phyloP scores from a whole-genome alignment of 257 asterid genomes.

The Verbena officinalis region DNA sequence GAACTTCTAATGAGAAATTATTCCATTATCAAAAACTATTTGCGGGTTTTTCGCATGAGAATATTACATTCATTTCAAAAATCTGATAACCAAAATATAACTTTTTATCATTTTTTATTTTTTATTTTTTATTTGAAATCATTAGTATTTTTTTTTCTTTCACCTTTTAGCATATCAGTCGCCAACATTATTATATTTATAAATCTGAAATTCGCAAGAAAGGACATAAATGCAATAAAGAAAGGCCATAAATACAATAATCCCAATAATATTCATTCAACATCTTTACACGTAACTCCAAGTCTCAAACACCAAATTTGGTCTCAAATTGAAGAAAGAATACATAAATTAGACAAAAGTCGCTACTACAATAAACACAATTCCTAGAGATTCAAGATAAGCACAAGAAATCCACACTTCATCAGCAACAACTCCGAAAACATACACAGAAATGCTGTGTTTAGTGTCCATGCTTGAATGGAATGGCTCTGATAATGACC shows the following conservation, averaged over 20 bases:
- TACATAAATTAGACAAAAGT: slow-evolving; percentile 25
- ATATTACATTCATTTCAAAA: no score
- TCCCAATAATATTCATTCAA: slow-evolving; percentile 28
- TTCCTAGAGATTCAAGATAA: slow-evolving; percentile 17
- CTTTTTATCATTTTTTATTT: no score
- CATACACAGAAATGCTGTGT: neutral
- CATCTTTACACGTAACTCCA: slow-evolving; percentile 32
- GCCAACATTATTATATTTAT: no score
- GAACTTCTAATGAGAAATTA: no score
- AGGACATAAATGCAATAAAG: no score
- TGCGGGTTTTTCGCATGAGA: no score
- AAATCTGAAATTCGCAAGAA: neutral
- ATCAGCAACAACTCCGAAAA: slow-evolving; percentile 16
- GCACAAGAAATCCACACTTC: slow-evolving; percentile 15
- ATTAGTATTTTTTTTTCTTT: no score
- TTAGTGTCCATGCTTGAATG: slow-evolving; percentile 64
- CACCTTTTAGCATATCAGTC: no score
- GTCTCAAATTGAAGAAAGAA: slow-evolving; percentile 16
- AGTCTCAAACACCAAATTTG: slow-evolving; percentile 16
- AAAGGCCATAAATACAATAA: neutral
- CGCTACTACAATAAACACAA: slow-evolving; percentile 37
- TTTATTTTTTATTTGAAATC: no score
- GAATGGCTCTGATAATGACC: slow-evolving; percentile 75
- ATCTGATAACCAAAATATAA: no score
- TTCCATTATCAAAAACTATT: no score